Percentiles rank a stretch among this genome's conserved stretches.
Conservation (phyloP, 352 stramenopile genomes). For the Phytophthora lateralis region DNA sequence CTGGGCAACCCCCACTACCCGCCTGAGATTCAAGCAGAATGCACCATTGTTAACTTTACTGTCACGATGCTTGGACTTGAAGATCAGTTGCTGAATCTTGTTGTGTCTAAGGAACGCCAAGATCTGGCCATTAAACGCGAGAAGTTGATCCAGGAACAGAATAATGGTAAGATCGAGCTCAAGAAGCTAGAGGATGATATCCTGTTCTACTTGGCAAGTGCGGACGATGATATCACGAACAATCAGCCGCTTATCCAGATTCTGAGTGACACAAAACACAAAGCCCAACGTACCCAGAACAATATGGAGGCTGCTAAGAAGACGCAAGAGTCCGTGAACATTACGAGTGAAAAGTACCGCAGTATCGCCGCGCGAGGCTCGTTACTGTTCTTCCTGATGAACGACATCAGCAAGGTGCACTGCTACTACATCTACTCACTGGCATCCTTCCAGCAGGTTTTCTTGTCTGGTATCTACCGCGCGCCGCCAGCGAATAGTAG, state of each 20-base stretch:
- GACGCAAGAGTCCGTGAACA: conserved; percentile 92
- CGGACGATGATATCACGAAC: conserved; percentile 97
- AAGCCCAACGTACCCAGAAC: conserved; percentile 90
- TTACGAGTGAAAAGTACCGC: conserved; percentile 96
- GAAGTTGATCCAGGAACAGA: conserved; percentile 94
- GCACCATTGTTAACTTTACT: conserved; percentile 96
- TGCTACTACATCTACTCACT: conserved; percentile 98
- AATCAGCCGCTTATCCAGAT: conserved; percentile 97
- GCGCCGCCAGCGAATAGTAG: conserved; percentile 67
- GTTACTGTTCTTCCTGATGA: conserved; percentile 97
- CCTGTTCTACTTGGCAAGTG: conserved; percentile 93
- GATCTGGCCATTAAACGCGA: conserved; percentile 87
- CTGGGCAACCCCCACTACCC: conserved; percentile 94
- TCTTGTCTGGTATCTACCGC: conserved; percentile 94
- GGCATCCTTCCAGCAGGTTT: conserved; percentile 95
- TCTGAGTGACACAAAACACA: conserved; percentile 95
- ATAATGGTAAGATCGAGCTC: conserved; percentile 96
- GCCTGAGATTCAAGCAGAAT: conserved; percentile 95
- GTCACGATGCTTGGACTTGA: conserved; percentile 93
- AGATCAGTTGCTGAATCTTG: conserved; percentile 92
- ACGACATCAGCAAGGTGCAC: conserved; percentile 96
- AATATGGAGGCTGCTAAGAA: conserved; percentile 93
- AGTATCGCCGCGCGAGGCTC: conserved; percentile 93
- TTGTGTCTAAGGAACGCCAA: conserved; percentile 92
- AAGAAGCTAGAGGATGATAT: conserved; percentile 97